Evolutionary conservation across 2,329 filamentous ascomycete species (phyloP).

Genomic region (Fusarium nurragi): DNA sequence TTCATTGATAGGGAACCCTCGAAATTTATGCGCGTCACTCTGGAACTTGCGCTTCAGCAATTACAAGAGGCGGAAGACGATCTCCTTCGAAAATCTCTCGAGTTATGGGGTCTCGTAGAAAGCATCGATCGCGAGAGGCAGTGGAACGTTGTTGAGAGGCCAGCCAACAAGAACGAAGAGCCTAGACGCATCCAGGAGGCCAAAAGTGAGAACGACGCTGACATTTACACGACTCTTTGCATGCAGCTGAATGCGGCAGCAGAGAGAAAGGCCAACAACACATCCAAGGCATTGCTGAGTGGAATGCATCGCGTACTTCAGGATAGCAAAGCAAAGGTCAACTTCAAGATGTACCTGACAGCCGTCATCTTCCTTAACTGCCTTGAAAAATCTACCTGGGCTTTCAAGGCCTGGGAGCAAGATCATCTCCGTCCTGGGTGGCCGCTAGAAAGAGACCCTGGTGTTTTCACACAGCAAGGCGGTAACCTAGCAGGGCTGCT

Average conservation of each 20-base stretch:
- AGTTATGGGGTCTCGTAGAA: constrained; percentile 72
- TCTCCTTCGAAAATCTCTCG: constrained; percentile 65
- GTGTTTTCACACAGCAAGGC: constrained; percentile 67
- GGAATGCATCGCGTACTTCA: constrained; percentile 70
- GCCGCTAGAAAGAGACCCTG: constrained; percentile 68
- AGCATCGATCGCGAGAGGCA: constrained; percentile 71
- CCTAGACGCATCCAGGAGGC: constrained; percentile 61
- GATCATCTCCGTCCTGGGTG: constrained; percentile 67
- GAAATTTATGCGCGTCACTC: constrained; percentile 66
- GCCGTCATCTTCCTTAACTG: constrained; percentile 71
- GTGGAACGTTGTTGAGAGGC: constrained; percentile 65
- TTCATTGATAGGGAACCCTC: constrained; percentile 69
- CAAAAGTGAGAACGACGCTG: constrained; percentile 59
- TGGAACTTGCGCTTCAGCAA: constrained; percentile 62
- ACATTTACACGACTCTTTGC: constrained; percentile 69
- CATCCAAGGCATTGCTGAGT: constrained; percentile 66
- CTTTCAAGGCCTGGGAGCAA: constrained; percentile 74
- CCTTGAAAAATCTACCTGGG: constrained; percentile 74
- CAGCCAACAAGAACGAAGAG: constrained; percentile 53
- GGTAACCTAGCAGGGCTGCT: constrained; percentile 66
- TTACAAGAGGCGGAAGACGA: constrained; percentile 61
- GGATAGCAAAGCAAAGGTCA: constrained; percentile 67
- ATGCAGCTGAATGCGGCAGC: constrained; percentile 72
- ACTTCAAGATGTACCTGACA: constrained; percentile 69
- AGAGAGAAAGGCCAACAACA: constrained; percentile 69